Evolutionary conservation across 768 basidiomycete genomes (phyloP), one percentile per base, ranked within the genome.

Genomic region (Leccinum barrowsii): DNA sequence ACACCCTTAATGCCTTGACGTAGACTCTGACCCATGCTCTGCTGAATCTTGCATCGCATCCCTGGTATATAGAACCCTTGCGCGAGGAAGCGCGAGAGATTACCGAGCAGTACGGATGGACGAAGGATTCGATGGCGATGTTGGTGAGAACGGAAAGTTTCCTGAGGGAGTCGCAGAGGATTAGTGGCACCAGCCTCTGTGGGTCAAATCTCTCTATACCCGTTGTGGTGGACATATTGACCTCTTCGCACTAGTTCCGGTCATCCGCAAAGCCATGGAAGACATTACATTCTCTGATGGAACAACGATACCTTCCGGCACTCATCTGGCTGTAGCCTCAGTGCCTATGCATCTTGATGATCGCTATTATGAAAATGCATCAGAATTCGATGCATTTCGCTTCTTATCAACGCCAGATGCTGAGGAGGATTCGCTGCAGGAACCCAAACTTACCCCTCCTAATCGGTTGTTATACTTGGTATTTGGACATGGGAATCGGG

Each of bases 141-240:
- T 58, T 77, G 63, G 66, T 70, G 58, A 74, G 74, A 63, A 63
- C 77, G 55, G 78, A 80, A 55, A 80, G 77, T 52, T 79, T 81
- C 62, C 52, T 81, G 54, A 75, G 74, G 52, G 79, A 79, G 59
- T 73, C 74, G 3, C 72, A 75, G 59, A 71, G 78, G 30, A 28
- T 72, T 12, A 73, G 70, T 6, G 72, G 73, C 10, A 67, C 75
- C 21, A 73, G 63, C 40, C 64, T 70, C 34, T 64, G 76, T 76
- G 57, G 6, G 75, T 64, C 52, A 15, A 21, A 53, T 42, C 35
- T 44, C 30, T 6, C n/a, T 21, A 19, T 35, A 17, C 47, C 47
- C 12, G 13, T 32, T 11, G 7, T 32, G 22, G 11, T 12, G n/a
- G 26, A 46, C 15, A 8, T 28, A 24, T 34, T 68, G 51, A 69